Percentiles rank a stretch among this genome's conserved stretches.
Evolutionary conservation across 371 early-diverging fungal genomes (phyloP).

Genomic region (Syncephalastrum contaminatum): DNA sequence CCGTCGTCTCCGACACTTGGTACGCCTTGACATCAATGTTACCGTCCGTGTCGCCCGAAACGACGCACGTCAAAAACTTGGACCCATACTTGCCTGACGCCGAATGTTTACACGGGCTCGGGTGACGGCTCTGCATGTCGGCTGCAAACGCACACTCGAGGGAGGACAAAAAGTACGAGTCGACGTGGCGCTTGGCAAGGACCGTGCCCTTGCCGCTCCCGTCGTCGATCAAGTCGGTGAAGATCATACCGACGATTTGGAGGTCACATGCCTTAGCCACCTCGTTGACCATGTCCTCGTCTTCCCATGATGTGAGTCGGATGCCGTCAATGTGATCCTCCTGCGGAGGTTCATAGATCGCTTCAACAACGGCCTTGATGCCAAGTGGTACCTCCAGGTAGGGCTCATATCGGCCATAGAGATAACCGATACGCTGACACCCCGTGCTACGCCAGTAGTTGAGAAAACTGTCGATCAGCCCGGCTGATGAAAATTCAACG

Average conservation of each 20-base stretch:
- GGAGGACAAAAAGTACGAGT: constrained; percentile 94
- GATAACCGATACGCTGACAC: constrained; percentile 88
- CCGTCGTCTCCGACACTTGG: constrained; percentile 91
- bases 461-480: constrained; percentile 88
- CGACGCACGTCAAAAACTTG: constrained; percentile 92
- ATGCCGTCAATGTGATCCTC: constrained; percentile 83
- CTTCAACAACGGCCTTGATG: constrained; percentile 96
- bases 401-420: constrained; percentile 94
- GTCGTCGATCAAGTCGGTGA: constrained; percentile 92
- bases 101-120: constrained; percentile 72
- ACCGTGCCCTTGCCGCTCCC: constrained; percentile 83
- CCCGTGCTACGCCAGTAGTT: constrained; percentile 88
- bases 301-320: constrained; percentile 61
- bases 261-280: constrained; percentile 81
- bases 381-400: constrained; percentile 95
- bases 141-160: constrained; percentile 93
- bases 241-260: constrained; percentile 89
- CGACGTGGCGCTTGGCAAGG: constrained; percentile 82
- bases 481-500: constrained; percentile 93
- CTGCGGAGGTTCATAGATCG: constrained; percentile 96
- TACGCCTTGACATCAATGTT: constrained; percentile 89
- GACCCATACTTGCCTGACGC: constrained; percentile 80
- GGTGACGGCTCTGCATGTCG: constrained; percentile 82
- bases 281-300: constrained; percentile 59
- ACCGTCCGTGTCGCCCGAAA: constrained; percentile 81